Evolutionary conservation across 768 basidiomycete species (phyloP).

Genomic region (Lenzites betulinus): DNA sequence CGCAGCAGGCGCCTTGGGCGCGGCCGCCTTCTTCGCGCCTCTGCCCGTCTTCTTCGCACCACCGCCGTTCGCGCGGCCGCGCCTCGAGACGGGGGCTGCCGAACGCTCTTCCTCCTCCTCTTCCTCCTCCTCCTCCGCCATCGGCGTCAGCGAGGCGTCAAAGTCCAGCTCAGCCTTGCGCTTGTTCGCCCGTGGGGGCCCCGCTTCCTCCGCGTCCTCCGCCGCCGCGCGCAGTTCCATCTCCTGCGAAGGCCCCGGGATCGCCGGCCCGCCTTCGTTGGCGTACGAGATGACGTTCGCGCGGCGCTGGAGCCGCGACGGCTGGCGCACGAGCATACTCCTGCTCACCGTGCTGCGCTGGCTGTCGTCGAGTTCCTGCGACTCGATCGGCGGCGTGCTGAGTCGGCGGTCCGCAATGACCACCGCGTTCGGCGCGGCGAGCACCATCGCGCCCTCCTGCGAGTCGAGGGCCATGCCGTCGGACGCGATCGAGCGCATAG

Average conservation of each 20-base stretch:
- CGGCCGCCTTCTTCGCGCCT: slow-evolving; percentile 2
- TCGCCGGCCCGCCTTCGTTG: slow-evolving; percentile 40
- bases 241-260: slow-evolving; percentile 57
- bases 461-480: slow-evolving; percentile 20
- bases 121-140: slow-evolving; percentile 22
- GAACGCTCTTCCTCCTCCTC: background rate
- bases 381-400: slow-evolving; percentile 3
- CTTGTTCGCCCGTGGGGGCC: slow-evolving; percentile 26
- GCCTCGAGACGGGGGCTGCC: background rate
- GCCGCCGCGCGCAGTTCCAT: slow-evolving; percentile 47
- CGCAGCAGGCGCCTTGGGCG: background rate
- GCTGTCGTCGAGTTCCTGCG: slow-evolving; percentile 3
- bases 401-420: background rate
- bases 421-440: slow-evolving; percentile 1
- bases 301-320: slow-evolving; percentile 24
- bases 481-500: slow-evolving; percentile 17
- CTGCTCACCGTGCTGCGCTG: background rate
- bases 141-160: slow-evolving; percentile 25
- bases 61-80: slow-evolving; percentile 1
- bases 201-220: slow-evolving; percentile 24
- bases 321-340: slow-evolving; percentile 1
- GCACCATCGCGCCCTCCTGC: slow-evolving; percentile 1
- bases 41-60: slow-evolving; percentile 3
- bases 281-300: slow-evolving; percentile 28
- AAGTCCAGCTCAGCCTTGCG: slow-evolving; percentile 38